These are phyloP conservation scores for Sphaceloma murrayae DNA, from an alignment of 2,329 filamentous ascomycete genomes.

Conservation along the genomic window DNA sequence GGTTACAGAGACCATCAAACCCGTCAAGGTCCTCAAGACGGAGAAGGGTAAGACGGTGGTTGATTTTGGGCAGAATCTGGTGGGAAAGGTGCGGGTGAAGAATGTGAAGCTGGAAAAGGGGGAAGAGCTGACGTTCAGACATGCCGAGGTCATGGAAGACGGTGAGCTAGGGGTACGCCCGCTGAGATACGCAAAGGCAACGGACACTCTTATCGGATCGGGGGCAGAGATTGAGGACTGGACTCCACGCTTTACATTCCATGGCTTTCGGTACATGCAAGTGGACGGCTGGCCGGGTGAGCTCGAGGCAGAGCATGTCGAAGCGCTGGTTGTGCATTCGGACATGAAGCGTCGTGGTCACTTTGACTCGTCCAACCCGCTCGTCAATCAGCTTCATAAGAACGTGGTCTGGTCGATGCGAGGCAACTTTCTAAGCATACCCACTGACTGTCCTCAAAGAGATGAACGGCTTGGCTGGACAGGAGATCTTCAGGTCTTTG, in stretches of 20 bases:
- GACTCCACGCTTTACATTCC: constrained; percentile 45
- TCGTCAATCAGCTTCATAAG: constrained; percentile 46
- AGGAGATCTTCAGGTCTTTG: constrained; percentile 43
- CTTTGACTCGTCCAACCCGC: constrained; percentile 44
- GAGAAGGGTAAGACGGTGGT: constrained; percentile 41
- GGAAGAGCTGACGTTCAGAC: constrained; percentile 39
- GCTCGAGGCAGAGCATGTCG: constrained; percentile 23
- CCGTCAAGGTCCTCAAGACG: constrained; percentile 26
- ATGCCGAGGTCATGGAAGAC: constrained; percentile 48
- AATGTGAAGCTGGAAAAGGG: constrained; percentile 29
- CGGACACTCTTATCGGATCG: constrained; percentile 33
- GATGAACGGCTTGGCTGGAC: constrained; percentile 49
- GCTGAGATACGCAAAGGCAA: constrained; percentile 36
- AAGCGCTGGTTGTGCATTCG: constrained; percentile 40
- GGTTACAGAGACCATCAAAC: constrained; percentile 26
- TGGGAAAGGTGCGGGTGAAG: constrained; percentile 40
- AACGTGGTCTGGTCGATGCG: constrained; percentile 50
- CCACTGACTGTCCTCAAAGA: constrained; percentile 50
- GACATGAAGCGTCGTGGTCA: constrained; percentile 44
- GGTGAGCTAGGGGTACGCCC: constrained; percentile 37
- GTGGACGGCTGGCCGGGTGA: constrained; percentile 38
- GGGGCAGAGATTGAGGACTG: constrained; percentile 29
- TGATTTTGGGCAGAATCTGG: constrained; percentile 52
- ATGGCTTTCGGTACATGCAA: constrained; percentile 45
- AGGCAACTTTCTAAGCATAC: constrained; percentile 49